phyloP scores from a whole-genome alignment of 306 rosid species.

The Sphenostylis stenocarpa region DNA sequence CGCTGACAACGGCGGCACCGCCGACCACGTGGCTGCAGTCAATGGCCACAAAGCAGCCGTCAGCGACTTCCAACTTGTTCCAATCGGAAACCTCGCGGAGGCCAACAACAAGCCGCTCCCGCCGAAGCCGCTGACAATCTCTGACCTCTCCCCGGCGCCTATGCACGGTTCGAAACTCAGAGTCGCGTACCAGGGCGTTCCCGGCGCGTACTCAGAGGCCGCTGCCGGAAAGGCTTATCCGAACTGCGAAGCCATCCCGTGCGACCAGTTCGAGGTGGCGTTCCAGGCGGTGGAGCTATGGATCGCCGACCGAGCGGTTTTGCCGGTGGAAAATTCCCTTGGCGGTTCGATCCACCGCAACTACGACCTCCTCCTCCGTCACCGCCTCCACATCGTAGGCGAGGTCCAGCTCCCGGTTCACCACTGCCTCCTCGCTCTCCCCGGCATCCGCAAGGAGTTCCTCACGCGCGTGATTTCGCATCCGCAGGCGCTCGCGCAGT shows the following conservation, averaged over 20 bases:
- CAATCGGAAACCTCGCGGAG: slow-evolving; percentile 42
- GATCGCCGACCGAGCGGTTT: slow-evolving; percentile 94
- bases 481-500: slow-evolving; percentile 90
- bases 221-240: slow-evolving; percentile 96
- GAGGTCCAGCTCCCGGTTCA: slow-evolving; percentile 92
- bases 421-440: slow-evolving; percentile 92
- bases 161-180: slow-evolving; percentile 92
- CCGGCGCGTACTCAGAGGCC: slow-evolving; percentile 96
- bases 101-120: slow-evolving; percentile 34
- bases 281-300: slow-evolving; percentile 96
- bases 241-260: slow-evolving; percentile 93
- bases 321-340: slow-evolving; percentile 88
- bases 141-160: slow-evolving; percentile 93
- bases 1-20: slow-evolving; percentile 27
- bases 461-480: slow-evolving; percentile 85
- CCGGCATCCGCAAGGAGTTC: slow-evolving; percentile 75
- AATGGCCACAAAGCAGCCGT: slow-evolving; percentile 71
- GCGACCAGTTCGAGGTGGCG: slow-evolving; percentile 97
- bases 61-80: slow-evolving; percentile 63
- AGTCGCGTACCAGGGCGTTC: slow-evolving; percentile 95
- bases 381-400: slow-evolving; percentile 96
- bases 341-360: slow-evolving; percentile 97
- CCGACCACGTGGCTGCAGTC: slow-evolving; percentile 46
- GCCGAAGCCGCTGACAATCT: slow-evolving; percentile 70
- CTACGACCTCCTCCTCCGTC: slow-evolving; percentile 95